A percentile compares a stretch with the other conserved stretches of the same genome.
phyloP scores from a whole-genome alignment of 2,329 filamentous ascomycete genomes.

The Botrytis fabae region DNA sequence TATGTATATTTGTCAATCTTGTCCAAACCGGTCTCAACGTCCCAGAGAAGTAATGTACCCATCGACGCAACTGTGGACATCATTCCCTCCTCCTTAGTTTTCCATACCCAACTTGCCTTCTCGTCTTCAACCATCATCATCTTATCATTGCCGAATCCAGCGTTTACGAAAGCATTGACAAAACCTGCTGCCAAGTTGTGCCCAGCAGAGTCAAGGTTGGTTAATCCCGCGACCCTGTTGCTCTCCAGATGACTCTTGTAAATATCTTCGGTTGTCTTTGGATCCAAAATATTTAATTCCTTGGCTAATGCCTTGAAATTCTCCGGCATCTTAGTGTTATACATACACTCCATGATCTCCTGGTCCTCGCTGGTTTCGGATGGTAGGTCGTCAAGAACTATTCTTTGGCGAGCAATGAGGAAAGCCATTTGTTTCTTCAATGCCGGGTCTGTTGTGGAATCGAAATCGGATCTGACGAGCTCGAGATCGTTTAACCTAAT shows the following conservation, averaged over 20 bases:
- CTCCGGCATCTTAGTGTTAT: slow-evolving; percentile 83
- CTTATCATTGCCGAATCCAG: slow-evolving; percentile 93
- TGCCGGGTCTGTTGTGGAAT: slow-evolving; percentile 74
- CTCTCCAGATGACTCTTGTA: slow-evolving; percentile 99
- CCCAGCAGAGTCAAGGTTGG: slow-evolving; percentile 90
- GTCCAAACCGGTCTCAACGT: slow-evolving; percentile 87
- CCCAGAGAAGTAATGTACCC: slow-evolving; percentile 89
- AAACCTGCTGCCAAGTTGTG: slow-evolving; percentile 96
- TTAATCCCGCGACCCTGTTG: slow-evolving; percentile 86
- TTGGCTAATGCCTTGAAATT: slow-evolving; percentile 94
- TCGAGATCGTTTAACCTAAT: slow-evolving; percentile 88
- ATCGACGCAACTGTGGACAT: slow-evolving; percentile 92
- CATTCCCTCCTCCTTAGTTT: slow-evolving; percentile 98
- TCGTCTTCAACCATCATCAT: slow-evolving; percentile 92
- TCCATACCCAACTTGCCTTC: slow-evolving; percentile 96
- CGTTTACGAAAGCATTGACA: slow-evolving; percentile 96
- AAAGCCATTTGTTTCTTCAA: slow-evolving; percentile 94
- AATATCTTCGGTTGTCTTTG: slow-evolving; percentile 96
- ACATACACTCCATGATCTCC: slow-evolving; percentile 78
- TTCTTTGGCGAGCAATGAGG: slow-evolving; percentile 86
- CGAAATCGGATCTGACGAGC: slow-evolving; percentile 79
- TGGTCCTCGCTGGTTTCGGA: slow-evolving; percentile 66
- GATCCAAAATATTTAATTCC: slow-evolving; percentile 94
- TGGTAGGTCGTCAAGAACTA: slow-evolving; percentile 72
- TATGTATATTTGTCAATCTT: slow-evolving; percentile 96